A percentile compares a stretch with the other conserved stretches of the same genome.
phyloP scores from a whole-genome alignment of 2,329 filamentous ascomycete species.

The Venturiaceae sp. region DNA sequence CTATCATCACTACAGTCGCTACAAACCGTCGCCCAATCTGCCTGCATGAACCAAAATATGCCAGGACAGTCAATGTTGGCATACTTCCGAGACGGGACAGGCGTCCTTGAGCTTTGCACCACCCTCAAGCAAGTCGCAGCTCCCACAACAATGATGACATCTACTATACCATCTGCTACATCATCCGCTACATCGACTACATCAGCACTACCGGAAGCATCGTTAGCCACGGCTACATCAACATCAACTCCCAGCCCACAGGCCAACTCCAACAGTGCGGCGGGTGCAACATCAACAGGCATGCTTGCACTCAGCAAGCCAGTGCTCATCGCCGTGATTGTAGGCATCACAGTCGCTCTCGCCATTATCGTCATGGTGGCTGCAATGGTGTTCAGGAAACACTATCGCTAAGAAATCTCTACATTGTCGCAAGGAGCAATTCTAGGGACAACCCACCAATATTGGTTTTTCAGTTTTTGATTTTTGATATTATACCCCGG shows the following conservation, averaged over 20 bases:
- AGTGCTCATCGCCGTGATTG: neutral
- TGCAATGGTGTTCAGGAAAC: neutral
- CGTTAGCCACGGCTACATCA: neutral
- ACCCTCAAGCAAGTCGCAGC: conserved; percentile 1
- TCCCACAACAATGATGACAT: neutral
- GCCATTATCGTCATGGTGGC: neutral
- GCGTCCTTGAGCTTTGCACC: neutral
- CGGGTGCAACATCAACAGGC: neutral
- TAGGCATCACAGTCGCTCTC: neutral
- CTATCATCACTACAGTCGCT: neutral
- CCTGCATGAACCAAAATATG: neutral
- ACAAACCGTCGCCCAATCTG: neutral
- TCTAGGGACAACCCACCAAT: too few species aligned
- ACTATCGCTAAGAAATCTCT: neutral
- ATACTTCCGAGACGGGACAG: neutral
- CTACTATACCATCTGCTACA: neutral
- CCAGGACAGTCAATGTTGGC: neutral
- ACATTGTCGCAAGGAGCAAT: neutral
- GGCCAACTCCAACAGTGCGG: neutral
- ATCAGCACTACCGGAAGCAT: neutral
- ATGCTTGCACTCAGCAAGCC: neutral
- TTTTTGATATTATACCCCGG: neutral
- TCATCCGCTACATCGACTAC: neutral
- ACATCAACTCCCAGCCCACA: neutral
- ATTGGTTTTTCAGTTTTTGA: neutral